Percentiles rank a stretch among this genome's conserved stretches.
Evolutionary conservation across 1,139 yeast genomes (phyloP).

Genomic region (Suhomyces anneliseae): DNA sequence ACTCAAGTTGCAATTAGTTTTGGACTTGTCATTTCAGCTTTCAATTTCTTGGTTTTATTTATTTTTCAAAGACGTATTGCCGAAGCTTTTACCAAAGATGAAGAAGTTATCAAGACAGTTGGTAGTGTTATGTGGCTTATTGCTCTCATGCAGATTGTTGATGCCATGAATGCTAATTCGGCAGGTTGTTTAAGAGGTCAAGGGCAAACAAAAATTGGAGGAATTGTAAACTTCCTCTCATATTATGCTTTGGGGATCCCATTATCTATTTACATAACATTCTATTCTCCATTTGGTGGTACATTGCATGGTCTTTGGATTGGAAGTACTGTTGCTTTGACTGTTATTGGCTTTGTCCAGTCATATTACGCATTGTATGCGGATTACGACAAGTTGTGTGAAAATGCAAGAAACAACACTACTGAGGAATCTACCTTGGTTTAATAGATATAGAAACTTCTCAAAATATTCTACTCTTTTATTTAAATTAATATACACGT

Average conservation of each 20-base stretch:
- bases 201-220: conserved; percentile 60
- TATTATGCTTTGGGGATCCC: conserved; percentile 58
- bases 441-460: background rate
- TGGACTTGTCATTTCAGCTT: conserved; percentile 41
- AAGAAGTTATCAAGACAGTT: conserved; percentile 41
- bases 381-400: conserved; percentile 40
- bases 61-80: conserved; percentile 41
- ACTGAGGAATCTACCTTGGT: conserved; percentile 11
- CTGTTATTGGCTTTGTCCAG: conserved; percentile 54
- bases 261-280: conserved; percentile 47
- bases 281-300: conserved; percentile 45
- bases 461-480: background rate
- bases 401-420: conserved; percentile 43
- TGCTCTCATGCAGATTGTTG: conserved; percentile 57
- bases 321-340: conserved; percentile 51
- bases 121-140: conserved; percentile 50
- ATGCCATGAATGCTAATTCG: conserved; percentile 57
- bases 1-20: conserved; percentile 47
- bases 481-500: conserved; percentile 7
- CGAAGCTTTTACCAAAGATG: conserved; percentile 40
- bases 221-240: conserved; percentile 52
- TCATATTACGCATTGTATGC: conserved; percentile 44
- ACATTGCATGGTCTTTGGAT: conserved; percentile 55
- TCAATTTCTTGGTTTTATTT: conserved; percentile 43
- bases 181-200: conserved; percentile 64